phyloP scores from a whole-genome alignment of 768 basidiomycete species.

The Brasilioporus rufonigricans region DNA sequence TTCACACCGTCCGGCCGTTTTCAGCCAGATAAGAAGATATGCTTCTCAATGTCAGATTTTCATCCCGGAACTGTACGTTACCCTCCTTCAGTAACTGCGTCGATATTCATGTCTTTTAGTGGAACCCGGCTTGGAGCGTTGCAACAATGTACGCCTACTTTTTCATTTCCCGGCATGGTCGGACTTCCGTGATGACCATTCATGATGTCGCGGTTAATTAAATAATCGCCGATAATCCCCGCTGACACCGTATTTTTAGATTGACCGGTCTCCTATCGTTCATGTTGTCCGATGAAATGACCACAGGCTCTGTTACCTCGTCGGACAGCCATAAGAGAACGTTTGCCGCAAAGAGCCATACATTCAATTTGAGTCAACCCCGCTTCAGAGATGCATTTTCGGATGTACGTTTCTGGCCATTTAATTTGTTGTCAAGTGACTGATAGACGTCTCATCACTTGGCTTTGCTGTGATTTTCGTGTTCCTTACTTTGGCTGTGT shows the following conservation, averaged over 20 bases:
- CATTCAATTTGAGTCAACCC: slow-evolving; percentile 77
- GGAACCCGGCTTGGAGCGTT: slow-evolving; percentile 96
- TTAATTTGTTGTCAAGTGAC: slow-evolving; percentile 17
- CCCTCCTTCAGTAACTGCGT: background rate
- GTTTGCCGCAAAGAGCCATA: slow-evolving; percentile 78
- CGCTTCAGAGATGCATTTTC: slow-evolving; percentile 88
- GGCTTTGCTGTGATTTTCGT: slow-evolving; percentile 18
- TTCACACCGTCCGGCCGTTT: slow-evolving; percentile 89
- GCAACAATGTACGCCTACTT: slow-evolving; percentile 75
- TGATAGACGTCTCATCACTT: slow-evolving; percentile 22
- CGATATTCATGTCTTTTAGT: slow-evolving; percentile 42
- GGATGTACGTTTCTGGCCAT: slow-evolving; percentile 56
- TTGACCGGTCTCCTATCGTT: slow-evolving; percentile 91
- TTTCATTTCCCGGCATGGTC: background rate
- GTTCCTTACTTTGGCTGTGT: slow-evolving; percentile 16
- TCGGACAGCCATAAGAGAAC: slow-evolving; percentile 73
- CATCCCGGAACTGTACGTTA: slow-evolving; percentile 80
- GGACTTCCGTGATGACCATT: slow-evolving; percentile 10
- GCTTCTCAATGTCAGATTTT: slow-evolving; percentile 97
- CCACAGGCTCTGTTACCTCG: slow-evolving; percentile 87
- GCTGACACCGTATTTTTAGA: slow-evolving; percentile 40
- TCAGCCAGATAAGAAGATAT: slow-evolving; percentile 92
- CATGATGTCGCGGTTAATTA: slow-evolving; percentile 12
- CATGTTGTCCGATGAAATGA: slow-evolving; percentile 96
- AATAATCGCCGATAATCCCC: slow-evolving; percentile 10